Evolutionary conservation across 2,329 filamentous ascomycete species (phyloP).

Genomic region (Rutstroemia sp.): DNA sequence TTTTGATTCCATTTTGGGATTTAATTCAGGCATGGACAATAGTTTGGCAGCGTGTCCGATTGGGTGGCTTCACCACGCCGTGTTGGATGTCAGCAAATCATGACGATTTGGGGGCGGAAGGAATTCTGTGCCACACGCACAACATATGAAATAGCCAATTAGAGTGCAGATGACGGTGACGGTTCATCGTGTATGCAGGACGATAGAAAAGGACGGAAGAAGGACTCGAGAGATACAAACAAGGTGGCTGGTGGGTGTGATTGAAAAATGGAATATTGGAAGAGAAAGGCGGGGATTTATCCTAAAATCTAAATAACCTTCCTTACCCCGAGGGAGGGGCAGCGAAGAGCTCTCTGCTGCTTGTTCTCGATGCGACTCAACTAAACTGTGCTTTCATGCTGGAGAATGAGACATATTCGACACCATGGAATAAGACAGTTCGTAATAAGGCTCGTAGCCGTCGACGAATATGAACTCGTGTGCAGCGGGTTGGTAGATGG

Average conservation of each 20-base stretch:
- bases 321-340: no score
- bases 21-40: not conserved
- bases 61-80: not conserved
- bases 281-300: no score
- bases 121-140: not conserved
- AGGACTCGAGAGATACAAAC: not conserved
- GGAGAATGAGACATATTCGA: no score
- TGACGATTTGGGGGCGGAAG: not conserved
- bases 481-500: no score
- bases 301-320: no score
- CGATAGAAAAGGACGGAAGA: not conserved
- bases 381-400: no score
- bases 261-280: not conserved
- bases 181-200: conserved; percentile 6
- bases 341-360: no score
- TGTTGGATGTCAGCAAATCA: conserved; percentile 2
- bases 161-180: not conserved
- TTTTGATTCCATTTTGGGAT: conserved; percentile 9
- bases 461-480: no score
- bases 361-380: no score
- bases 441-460: no score
- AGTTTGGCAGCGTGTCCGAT: not conserved
- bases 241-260: conserved; percentile 3
- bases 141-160: not conserved
- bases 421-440: no score